Evolutionary conservation across 2,329 filamentous ascomycete genomes (phyloP).

Genomic region (Scopulariopsis brevicaulis): DNA sequence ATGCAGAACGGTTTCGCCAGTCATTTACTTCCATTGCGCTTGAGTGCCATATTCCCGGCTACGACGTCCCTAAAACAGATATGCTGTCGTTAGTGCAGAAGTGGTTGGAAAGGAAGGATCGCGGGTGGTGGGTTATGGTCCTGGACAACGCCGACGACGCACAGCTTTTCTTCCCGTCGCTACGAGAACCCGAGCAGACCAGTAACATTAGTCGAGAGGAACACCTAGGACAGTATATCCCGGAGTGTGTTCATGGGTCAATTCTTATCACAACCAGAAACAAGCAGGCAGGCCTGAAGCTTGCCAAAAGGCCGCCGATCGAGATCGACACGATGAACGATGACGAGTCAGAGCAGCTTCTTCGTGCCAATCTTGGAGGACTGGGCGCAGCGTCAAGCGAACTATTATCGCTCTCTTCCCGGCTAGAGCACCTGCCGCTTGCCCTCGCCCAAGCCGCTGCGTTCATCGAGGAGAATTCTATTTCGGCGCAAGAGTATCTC

Average conservation of each 20-base stretch:
- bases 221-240: too few species aligned
- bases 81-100: slow-evolving; percentile 13
- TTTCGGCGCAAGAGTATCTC: slow-evolving; percentile 14
- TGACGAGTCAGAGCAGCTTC: not conserved
- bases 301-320: too few species aligned
- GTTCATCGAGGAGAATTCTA: slow-evolving; percentile 11
- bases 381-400: not conserved
- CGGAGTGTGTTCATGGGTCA: too few species aligned
- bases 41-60: slow-evolving; percentile 12
- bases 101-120: slow-evolving; percentile 14
- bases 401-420: slow-evolving; percentile 1
- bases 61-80: slow-evolving; percentile 11
- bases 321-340: too few species aligned
- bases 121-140: slow-evolving; percentile 12
- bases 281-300: too few species aligned
- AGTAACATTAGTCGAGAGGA: too few species aligned
- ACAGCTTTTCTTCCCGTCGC: too few species aligned
- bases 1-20: slow-evolving; percentile 14
- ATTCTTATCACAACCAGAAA: too few species aligned
- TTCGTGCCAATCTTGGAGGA: not conserved
- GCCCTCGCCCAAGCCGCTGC: slow-evolving; percentile 21
- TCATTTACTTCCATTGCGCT: slow-evolving; percentile 14
- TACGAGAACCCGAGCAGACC: too few species aligned
- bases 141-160: not conserved
- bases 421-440: slow-evolving; percentile 18